Evolutionary conservation across 2,329 filamentous ascomycete genomes (phyloP), one percentile per base, ranked within the genome.

Genomic region (Cercospora zeae-maydis): DNA sequence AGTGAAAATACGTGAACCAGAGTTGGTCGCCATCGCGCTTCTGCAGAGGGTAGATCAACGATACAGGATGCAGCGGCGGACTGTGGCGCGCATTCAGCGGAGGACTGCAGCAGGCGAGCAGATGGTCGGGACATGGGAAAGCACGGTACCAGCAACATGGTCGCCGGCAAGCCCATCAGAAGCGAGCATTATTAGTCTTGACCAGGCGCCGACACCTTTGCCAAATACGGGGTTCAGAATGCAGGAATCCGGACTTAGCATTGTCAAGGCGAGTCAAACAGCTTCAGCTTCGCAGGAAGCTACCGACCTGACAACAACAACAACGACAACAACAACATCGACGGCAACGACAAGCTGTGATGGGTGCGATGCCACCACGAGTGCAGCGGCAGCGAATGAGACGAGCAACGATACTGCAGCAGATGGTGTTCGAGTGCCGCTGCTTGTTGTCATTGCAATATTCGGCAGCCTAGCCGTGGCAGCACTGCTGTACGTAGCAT

Each of bases 391-490:
- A 10, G 53, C 11, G 13, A n/a, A 33, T 21, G 34, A 19, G 11
- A 56, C 11, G 16, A n/a, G 19, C 1, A 9, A 37, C 19, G 53
- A 37, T 56, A 7, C 9, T 1, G 14, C 24, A 33, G 47, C n/a
- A 33, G 30, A 52, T 6, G 47, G 24, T 14, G 21, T 31, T 3
- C 34, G 49, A 33, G 45, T 51, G 11, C 42, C 57, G 27, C 42
- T 59, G 11, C 56, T 63, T 37, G 58, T 63, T 49, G 33, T 45
- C n/a, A 42, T 52, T 45, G 45, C 31, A 13, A 52, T 51, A 27
- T 55, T 63, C n/a, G 58, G 61, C 34, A 30, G 34, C n/a, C 27
- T 63, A 2, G 55, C 60, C 39, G 49, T 66, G 4, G n/a, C 61
- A 27, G 49, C 34, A 16, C 33, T 55, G 3, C 47, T 63, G 5